Percentiles rank a stretch among this genome's conserved stretches.
phyloP scores from a whole-genome alignment of 139 green algal species.

The Pseudopediastrum boryanum region DNA sequence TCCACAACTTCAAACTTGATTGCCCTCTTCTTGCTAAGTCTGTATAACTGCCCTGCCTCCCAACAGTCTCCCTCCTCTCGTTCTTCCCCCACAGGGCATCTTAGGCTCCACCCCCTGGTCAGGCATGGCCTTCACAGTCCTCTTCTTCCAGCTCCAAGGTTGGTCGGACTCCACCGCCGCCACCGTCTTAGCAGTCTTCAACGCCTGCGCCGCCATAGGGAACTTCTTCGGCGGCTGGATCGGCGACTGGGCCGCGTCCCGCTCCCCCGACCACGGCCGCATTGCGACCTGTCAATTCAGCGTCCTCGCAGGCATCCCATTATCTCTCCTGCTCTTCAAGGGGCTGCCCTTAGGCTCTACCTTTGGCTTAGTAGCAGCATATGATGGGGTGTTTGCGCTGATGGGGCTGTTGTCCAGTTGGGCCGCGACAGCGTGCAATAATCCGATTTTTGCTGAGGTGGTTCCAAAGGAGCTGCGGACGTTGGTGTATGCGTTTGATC shows the following conservation, averaged over 20 bases:
- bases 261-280: slow-evolving; percentile 51
- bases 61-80: too few relatives aligned
- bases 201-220: slow-evolving; percentile 44
- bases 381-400: slow-evolving; percentile 33
- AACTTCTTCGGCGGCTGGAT: slow-evolving; percentile 52
- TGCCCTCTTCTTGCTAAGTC: too few relatives aligned
- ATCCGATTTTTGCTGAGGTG: slow-evolving; percentile 82
- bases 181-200: slow-evolving; percentile 49
- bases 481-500: slow-evolving; percentile 83
- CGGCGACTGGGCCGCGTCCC: slow-evolving; percentile 46
- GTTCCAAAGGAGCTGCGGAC: slow-evolving; percentile 71
- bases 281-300: slow-evolving; percentile 58
- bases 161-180: slow-evolving; percentile 54
- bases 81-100: too few relatives aligned
- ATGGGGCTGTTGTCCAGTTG: slow-evolving; percentile 54
- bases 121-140: slow-evolving; percentile 60
- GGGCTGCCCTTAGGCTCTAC: slow-evolving; percentile 23
- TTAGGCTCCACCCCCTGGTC: slow-evolving; percentile 61
- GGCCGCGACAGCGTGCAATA: slow-evolving; percentile 61
- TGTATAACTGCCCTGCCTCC: too few relatives aligned
- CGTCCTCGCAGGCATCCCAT: slow-evolving; percentile 47
- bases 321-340: slow-evolving; percentile 48
- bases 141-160: slow-evolving; percentile 73
- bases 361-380: slow-evolving; percentile 40
- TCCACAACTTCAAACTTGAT: too few relatives aligned